These are phyloP conservation scores for Musa balbisiana DNA, from an alignment of 202 grass and related monocot species.

Conservation along the genomic window DNA sequence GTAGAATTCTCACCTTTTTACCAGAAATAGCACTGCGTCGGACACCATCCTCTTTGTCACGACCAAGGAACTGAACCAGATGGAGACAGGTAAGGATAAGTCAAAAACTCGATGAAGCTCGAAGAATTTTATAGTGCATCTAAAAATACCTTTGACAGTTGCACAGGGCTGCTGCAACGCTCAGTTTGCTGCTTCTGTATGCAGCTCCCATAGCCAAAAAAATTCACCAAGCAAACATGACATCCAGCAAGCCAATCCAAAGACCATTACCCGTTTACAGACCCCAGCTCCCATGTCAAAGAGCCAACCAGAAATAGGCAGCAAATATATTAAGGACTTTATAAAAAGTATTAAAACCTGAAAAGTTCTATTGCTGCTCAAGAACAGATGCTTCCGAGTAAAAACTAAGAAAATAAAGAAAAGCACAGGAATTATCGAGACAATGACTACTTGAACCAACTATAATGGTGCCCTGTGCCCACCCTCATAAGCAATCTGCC, in stretches of 20 bases:
- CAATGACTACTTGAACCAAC: not conserved
- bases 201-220: conserved; percentile 60
- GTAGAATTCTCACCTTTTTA: conserved; percentile 58
- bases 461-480: not conserved
- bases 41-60: conserved; percentile 66
- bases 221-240: conserved; percentile 49
- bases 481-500: not conserved
- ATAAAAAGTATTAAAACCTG: conserved; percentile 20
- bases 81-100: not conserved
- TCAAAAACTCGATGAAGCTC: not conserved
- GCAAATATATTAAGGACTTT: conserved; percentile 70
- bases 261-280: conserved; percentile 62
- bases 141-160: conserved; percentile 82
- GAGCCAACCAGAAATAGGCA: conserved; percentile 95
- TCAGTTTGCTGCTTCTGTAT: conserved; percentile 69
- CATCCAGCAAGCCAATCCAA: conserved; percentile 58
- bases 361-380: conserved; percentile 1
- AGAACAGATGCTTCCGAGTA: not conserved
- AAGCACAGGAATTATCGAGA: not conserved
- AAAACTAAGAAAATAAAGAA: not conserved
- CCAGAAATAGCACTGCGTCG: conserved; percentile 90
- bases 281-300: conserved; percentile 97
- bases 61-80: conserved; percentile 63
- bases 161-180: conserved; percentile 55
- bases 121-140: not conserved